Evolutionary conservation across 306 rosid genomes (phyloP).

Genomic region (Trichosanthes truncata): DNA sequence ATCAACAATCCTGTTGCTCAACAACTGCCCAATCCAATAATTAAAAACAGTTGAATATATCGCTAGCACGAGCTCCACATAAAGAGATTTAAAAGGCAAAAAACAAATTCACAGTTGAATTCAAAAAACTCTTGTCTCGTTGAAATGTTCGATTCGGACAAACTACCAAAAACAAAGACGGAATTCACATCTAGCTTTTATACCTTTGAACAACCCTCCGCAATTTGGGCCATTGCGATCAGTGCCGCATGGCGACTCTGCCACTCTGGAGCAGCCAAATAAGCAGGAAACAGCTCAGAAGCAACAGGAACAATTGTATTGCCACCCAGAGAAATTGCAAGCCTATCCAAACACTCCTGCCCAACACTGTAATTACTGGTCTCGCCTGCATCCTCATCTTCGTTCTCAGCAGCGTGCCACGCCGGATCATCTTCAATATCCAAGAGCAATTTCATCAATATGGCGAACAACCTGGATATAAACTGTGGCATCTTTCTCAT

Average conservation of each 20-base stretch:
- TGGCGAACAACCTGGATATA: conserved; percentile 73
- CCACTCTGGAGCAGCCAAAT: conserved; percentile 88
- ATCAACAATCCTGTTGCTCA: background rate
- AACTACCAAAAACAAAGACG: background rate
- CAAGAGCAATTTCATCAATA: conserved; percentile 74
- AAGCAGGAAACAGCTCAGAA: conserved; percentile 74
- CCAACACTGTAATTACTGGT: conserved; percentile 84
- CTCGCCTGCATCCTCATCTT: conserved; percentile 91
- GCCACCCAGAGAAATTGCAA: conserved; percentile 92
- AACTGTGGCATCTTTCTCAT: conserved; percentile 96
- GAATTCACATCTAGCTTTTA: background rate
- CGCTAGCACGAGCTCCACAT: background rate
- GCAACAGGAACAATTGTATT: conserved; percentile 95
- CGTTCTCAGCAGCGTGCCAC: conserved; percentile 77
- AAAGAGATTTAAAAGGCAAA: background rate
- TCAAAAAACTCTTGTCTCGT: background rate
- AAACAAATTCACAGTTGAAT: background rate
- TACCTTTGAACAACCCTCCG: conserved; percentile 94
- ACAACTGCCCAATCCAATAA: background rate
- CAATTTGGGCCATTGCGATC: conserved; percentile 85
- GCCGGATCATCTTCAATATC: conserved; percentile 82
- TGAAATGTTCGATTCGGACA: background rate
- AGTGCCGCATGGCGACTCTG: conserved; percentile 88
- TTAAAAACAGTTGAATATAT: background rate
- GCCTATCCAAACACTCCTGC: conserved; percentile 89